phyloP scores from a whole-genome alignment of 768 basidiomycete genomes.

The Mycena filopes region DNA sequence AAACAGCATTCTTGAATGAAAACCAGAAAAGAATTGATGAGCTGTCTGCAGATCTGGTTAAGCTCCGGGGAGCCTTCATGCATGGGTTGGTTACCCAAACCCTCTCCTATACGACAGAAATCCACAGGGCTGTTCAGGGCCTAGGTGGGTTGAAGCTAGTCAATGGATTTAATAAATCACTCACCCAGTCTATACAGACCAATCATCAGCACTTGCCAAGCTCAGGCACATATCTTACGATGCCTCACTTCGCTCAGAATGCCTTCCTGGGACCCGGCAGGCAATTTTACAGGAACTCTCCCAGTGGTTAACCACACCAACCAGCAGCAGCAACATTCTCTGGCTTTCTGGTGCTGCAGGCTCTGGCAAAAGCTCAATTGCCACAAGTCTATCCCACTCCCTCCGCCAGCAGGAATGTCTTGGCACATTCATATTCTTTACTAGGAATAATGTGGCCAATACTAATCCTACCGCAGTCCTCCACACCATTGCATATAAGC shows the following conservation, averaged over 20 bases:
- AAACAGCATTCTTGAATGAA: background rate
- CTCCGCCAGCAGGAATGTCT: too few relatives aligned
- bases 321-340: slow-evolving; percentile 4
- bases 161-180: background rate
- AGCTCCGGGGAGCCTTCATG: too few relatives aligned
- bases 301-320: background rate
- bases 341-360: background rate
- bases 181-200: background rate
- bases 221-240: background rate
- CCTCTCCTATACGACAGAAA: background rate
- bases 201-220: background rate
- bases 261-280: background rate
- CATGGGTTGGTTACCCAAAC: too few relatives aligned
- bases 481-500: background rate
- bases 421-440: too few relatives aligned
- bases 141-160: background rate
- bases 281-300: background rate
- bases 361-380: too few relatives aligned
- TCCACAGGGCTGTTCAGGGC: background rate
- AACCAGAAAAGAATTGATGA: too few relatives aligned
- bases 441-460: background rate
- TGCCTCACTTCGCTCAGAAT: background rate
- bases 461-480: background rate
- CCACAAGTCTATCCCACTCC: too few relatives aligned
- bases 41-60: too few relatives aligned